Base-by-base conservation (phyloP, 495 filamentous ascomycete species). In the Xylaria flabelliformis region DNA sequence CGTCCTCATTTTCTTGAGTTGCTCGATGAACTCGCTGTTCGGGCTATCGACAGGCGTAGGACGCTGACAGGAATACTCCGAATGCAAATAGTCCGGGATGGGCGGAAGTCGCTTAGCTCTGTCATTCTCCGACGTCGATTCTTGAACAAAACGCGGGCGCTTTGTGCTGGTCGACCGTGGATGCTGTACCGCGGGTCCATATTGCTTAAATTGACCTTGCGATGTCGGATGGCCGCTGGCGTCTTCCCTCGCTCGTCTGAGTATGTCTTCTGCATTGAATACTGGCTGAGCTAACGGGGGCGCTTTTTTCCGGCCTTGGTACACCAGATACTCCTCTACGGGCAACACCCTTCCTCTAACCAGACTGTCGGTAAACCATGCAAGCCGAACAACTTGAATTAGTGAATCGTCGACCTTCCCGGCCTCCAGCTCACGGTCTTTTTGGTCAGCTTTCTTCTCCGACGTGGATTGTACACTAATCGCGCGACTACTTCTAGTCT, bases 31-130 rank as follows among this genome's bases (percentile, higher is more conserved):
- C 0, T 75, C 78, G 62, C 88, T 85, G 76, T 98, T 98, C 1
- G 93, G 92, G 0, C 89, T 84, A 59, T 90, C 82, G 1, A 87
- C 74, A 0, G 92, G 93, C 2, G 93, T 91, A 1, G 89, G 89
- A 36, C 97, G 92, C 79, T 97, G 86, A 74, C 96, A 98, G 15
- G 94, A 90, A 77, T 94, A 97, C 4, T 88, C 84, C 13, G 90
- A 86, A 19, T 91, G 84, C 4, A 97, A 87, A 85, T 90, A 97
- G 4, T 90, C 86, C 17, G 94, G 94, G 62, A 86, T 83, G n/a
- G 80, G 88, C 55, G 83, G 92, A 70, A 88, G 82, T 17, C 76
- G 72, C 0, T 61, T 48, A 26, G 76, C 74, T 34, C 67, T 84
- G 1, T 94, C 90, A 63, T 94, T 84, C 56, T 97, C 93, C 7